These are phyloP conservation scores for Laetiporus sulphureus DNA, from an alignment of 1,284 basidiomycete genomes.

Conservation along the genomic window DNA sequence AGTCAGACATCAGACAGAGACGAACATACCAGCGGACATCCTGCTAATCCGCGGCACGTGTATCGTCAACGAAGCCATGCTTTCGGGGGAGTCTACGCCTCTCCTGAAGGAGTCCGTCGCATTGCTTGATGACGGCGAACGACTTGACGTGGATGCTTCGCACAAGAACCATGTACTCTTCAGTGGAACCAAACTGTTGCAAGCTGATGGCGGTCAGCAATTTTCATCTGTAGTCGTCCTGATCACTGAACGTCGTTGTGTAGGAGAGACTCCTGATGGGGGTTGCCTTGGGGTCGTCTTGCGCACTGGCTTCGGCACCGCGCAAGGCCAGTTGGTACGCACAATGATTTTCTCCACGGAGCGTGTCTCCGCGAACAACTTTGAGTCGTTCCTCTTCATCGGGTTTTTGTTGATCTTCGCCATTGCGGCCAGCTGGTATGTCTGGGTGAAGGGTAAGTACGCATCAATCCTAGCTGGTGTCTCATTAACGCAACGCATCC, in stretches of 20 bases:
- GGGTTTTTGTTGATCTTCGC: constrained; percentile 95
- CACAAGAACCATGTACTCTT: constrained; percentile 90
- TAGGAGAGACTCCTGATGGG: constrained; percentile 71
- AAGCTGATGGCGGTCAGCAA: constrained; percentile 50
- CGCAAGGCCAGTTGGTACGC: constrained; percentile 91
- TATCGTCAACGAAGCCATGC: constrained; percentile 97
- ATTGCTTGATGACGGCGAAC: constrained; percentile 70
- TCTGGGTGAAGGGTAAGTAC: constrained; percentile 82
- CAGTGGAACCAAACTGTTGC: constrained; percentile 91
- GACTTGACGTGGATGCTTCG: constrained; percentile 74
- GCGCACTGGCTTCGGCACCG: constrained; percentile 94
- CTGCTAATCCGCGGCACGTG: constrained; percentile 83
- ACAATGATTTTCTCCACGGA: constrained; percentile 98
- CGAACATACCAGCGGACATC: constrained; percentile 86
- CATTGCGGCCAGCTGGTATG: constrained; percentile 92
- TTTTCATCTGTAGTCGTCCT: not conserved
- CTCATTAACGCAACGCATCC: too few relatives aligned
- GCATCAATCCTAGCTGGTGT: too few relatives aligned
- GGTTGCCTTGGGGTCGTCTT: constrained; percentile 89
- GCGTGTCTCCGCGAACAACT: constrained; percentile 89
- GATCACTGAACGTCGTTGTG: not conserved
- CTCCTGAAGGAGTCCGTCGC: constrained; percentile 90
- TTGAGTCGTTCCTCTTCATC: constrained; percentile 93
- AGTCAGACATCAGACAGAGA: constrained; percentile 78
- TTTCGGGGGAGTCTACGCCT: constrained; percentile 94